phyloP scores from a whole-genome alignment of 371 early-diverging fungal genomes.

The Globomyces sp. region DNA sequence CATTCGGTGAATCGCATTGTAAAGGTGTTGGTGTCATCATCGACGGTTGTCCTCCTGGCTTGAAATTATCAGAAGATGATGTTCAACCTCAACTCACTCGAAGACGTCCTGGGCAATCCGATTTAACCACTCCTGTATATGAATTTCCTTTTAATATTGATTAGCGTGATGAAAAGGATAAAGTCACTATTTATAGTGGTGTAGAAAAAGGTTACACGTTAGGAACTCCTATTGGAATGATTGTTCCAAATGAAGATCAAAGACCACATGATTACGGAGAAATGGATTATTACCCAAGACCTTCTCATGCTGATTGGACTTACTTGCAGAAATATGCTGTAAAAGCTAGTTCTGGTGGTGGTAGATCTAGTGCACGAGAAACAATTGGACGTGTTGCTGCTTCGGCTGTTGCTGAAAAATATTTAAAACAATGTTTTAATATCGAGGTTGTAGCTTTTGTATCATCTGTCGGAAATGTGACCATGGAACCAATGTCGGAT shows the following conservation, averaged over 20 bases:
- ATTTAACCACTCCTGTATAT: constrained; percentile 89
- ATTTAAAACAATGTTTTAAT: constrained; percentile 70
- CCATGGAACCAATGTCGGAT: constrained; percentile 56
- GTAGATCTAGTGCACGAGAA: constrained; percentile 92
- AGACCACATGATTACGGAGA: constrained; percentile 95
- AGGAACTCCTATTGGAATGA: constrained; percentile 92
- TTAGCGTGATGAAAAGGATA: constrained; percentile 88
- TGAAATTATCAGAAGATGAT: constrained; percentile 83
- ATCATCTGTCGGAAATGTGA: constrained; percentile 78
- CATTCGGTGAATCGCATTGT: constrained; percentile 98
- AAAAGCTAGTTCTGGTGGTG: constrained; percentile 94
- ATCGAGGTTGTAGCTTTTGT: constrained; percentile 96
- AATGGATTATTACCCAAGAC: constrained; percentile 78
- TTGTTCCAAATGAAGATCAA: constrained; percentile 93
- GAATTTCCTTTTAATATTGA: neutral
- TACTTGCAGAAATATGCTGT: constrained; percentile 94
- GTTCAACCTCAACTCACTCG: constrained; percentile 91
- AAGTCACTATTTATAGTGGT: constrained; percentile 88
- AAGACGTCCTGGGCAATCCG: constrained; percentile 93
- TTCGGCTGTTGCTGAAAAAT: constrained; percentile 95
- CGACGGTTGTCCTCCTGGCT: constrained; percentile 94
- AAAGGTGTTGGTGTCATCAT: constrained; percentile 95
- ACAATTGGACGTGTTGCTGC: constrained; percentile 97
- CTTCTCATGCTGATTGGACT: constrained; percentile 96
- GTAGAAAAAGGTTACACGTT: constrained; percentile 91